A percentile compares a stretch with the other conserved stretches of the same genome.
Conservation (phyloP, 768 basidiomycete genomes). For the Boletus vinaceobasis region DNA sequence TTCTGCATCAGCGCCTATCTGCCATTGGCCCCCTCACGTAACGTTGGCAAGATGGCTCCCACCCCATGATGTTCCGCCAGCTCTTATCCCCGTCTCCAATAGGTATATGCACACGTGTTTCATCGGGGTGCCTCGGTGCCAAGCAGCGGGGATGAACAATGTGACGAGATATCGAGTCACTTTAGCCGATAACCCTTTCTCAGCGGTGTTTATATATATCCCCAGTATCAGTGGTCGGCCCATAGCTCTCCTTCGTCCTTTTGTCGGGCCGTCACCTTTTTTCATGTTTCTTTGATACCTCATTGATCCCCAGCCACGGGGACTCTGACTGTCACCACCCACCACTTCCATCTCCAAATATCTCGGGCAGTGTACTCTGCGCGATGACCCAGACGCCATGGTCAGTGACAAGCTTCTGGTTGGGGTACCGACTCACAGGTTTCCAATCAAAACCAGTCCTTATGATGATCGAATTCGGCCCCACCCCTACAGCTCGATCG, state of each 20-base stretch:
- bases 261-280: conserved; percentile 3
- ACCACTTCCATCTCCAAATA: neutral
- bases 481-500: neutral
- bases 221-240: conserved; percentile 1
- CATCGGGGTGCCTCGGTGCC: conserved; percentile 9
- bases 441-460: conserved; percentile 1
- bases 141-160: conserved; percentile 17
- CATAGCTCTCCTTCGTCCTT: conserved; percentile 1
- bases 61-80: conserved; percentile 7
- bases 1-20: conserved; percentile 10
- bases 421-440: neutral
- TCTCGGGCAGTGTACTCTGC: neutral
- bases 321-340: neutral
- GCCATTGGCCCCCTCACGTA: conserved; percentile 19
- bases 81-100: conserved; percentile 13
- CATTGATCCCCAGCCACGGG: conserved; percentile 9
- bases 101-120: conserved; percentile 21
- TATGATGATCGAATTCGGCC: conserved; percentile 4
- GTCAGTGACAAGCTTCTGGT: conserved; percentile 2
- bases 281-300: conserved; percentile 14
- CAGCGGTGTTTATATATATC: conserved; percentile 19
- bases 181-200: conserved; percentile 9
- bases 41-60: conserved; percentile 14
- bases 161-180: conserved; percentile 12
- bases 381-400: conserved; percentile 11